Evolutionary conservation across 139 green algal genomes (phyloP), one percentile per base, ranked within the genome.

Genomic region (Edaphochlamys debaryana): DNA sequence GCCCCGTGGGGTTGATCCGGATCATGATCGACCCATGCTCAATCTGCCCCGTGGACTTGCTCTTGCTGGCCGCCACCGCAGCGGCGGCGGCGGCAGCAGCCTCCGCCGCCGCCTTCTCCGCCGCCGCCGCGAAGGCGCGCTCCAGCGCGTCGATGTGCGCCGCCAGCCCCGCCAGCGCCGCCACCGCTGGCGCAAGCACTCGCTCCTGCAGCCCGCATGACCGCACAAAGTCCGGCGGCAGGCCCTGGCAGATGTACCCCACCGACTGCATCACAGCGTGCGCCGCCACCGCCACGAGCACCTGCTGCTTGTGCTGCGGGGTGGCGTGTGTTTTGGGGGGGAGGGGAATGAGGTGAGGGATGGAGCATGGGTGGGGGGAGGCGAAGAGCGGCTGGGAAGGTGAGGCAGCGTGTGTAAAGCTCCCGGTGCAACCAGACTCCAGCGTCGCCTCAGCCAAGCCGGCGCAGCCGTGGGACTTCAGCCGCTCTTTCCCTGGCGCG

Each of bases 201-300:
- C 41, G 17, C 30, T 71, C 75, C 29, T 15, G n/a, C 30, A 81
- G 30, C 4, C 75, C 75, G 0, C 41, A 63, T 32, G 69, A 60
- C 40, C 30, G 17, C 29, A 81, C 30, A 60, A 63, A 11, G 40
- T 23, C 40, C 30, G 40, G 27, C 11, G 19, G 62, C 17, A 81
- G 30, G 40, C 60, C 19, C 75, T 81, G 75, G 75, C 75, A 72
- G 60, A 81, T 71, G 75, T 81, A 81, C 8, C 75, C 75, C 8
- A 81, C 27, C 2, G 58, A 36, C 56, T 72, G 75, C 75, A 71
- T 34, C 0, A 81, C 75, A 7, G 32, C 60, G 40, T 71, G 75
- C n/a, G 34, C 62, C 1, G 69, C 60, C 0, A 19, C n/a, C 38
- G n/a, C 30, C 8, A n/a, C 38, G 29, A 40, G 58, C 17, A 70